Evolutionary conservation across 208 protist species (phyloP), one percentile per base, ranked within the genome.

Genomic region (Leishmania amazonensis): DNA sequence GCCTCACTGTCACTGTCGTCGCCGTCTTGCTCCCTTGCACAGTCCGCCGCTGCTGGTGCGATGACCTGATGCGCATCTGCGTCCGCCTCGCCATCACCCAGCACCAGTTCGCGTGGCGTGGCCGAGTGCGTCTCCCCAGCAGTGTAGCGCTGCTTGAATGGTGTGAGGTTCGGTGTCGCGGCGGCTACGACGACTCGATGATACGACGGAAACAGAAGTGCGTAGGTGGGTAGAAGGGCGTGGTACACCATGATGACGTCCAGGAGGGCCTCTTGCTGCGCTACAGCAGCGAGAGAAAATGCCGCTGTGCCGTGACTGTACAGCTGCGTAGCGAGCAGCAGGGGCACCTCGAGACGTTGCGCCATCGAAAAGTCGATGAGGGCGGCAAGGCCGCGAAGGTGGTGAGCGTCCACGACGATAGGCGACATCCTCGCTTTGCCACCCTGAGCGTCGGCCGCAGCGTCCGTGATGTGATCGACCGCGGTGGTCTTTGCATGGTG

Each of bases 181-280:
- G 75, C 76, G 21, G 38, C 49, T 51, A 58, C 45, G 6, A 35
- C n/a, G 58, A 49, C 53, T 42, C 74, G 83, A 28, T 83, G 83
- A 68, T 79, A 86, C 78, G 68, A 70, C 42, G 83, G 83, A 57
- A 83, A 68, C 45, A 86, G 78, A 68, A 54, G 64, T 24, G 83
- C 73, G 28, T 86, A 86, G n/a, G 49, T 75, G 2, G 83, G 83
- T 53, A 86, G 40, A 57, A 86, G 73, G 0, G 83, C 57, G 51
- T 86, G 57, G 38, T 82, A 83, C 47, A 77, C 49, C 40, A 75
- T 35, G 19, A 86, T 57, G 40, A 86, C 38, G 4, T 53, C 35
- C 35, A 83, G 58, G 54, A 86, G 78, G 7, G 42, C 67, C 31
- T 86, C 78, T 35, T 78, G 53, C 42, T 80, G 67, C 35, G 31